Conservation (phyloP, 2,329 filamentous ascomycete species). For the Sclerotinia glacialis region DNA sequence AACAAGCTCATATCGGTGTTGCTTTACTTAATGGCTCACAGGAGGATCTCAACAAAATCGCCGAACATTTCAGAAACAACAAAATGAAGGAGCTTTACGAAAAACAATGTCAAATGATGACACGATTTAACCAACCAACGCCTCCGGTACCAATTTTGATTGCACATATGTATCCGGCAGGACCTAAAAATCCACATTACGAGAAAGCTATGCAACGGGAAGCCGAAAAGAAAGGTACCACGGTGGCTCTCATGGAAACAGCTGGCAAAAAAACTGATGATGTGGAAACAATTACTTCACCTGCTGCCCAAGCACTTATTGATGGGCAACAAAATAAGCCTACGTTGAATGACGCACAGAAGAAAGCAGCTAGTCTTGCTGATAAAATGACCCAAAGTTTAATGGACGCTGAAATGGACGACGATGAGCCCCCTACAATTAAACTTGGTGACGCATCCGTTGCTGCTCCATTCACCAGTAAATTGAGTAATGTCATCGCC, state of each 20-base stretch:
- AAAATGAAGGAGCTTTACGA: constrained; percentile 99
- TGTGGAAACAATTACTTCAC: constrained; percentile 64
- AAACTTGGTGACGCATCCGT: constrained; percentile 97
- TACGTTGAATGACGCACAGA: constrained; percentile 62
- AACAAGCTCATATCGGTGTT: constrained; percentile 96
- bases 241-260: constrained; percentile 51
- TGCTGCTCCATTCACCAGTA: constrained; percentile 95
- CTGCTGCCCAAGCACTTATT: constrained; percentile 60
- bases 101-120: constrained; percentile 90
- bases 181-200: constrained; percentile 89
- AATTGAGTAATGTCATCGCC: constrained; percentile 92
- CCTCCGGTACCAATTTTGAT: constrained; percentile 93
- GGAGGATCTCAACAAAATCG: constrained; percentile 86
- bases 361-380: constrained; percentile 73
- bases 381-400: constrained; percentile 83
- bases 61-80: constrained; percentile 87
- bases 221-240: constrained; percentile 72
- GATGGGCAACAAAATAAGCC: constrained; percentile 51
- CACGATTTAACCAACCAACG: constrained; percentile 86
- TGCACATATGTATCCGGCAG: constrained; percentile 90
- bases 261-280: constrained; percentile 52
- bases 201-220: constrained; percentile 87
- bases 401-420: constrained; percentile 85
- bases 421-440: constrained; percentile 86
- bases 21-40: constrained; percentile 92